Evolutionary conservation across 176 grass and related monocot genomes (phyloP), one percentile per base, ranked within the genome.

Genomic region (Guadua angustifolia): DNA sequence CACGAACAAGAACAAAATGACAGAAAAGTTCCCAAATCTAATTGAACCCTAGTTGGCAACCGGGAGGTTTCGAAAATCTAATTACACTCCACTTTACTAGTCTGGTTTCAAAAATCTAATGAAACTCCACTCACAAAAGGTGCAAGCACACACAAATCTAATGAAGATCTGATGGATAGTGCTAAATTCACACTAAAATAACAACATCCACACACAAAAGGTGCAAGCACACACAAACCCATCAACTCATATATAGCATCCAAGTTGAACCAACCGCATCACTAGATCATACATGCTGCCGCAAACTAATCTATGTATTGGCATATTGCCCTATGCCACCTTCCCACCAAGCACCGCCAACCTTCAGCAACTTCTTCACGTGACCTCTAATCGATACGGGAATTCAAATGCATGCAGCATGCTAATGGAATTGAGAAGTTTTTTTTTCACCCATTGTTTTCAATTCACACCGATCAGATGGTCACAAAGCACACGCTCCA

Each of bases 191-290:
- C 47, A 74, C 4, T 25, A 14, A 43, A 56, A 62, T 88, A 40
- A 35, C 21, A 3, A 40, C 85, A 82, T 66, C 47, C 25, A 45
- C 43, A 33, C 21, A 16, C 11, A 45, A 43, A 75, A 70, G 29
- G 68, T 66, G 51, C 22, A 88, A 43, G 21, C 68, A 32, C 19
- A 50, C 4, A 58, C 51, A 42, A 16, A 51, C 5, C 14, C 19
- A 82, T 26, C 24, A 82, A 82, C 35, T 63, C 49, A 29, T 14
- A 65, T 57, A 80, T 12, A 75, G 14, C 42, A 75, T 61, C 17
- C 0, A 42, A 77, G 78, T 29, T 24, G 73, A 85, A 84, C 21
- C 57, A 81, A 82, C 22, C 65, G 5, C 33, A 49, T 77, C n/a
- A 53, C 9, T 67, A 45, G 3, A 78, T 43, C 44, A 83, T 45